phyloP scores from a whole-genome alignment of 306 rosid species.

The Cicer pinnatifidum region DNA sequence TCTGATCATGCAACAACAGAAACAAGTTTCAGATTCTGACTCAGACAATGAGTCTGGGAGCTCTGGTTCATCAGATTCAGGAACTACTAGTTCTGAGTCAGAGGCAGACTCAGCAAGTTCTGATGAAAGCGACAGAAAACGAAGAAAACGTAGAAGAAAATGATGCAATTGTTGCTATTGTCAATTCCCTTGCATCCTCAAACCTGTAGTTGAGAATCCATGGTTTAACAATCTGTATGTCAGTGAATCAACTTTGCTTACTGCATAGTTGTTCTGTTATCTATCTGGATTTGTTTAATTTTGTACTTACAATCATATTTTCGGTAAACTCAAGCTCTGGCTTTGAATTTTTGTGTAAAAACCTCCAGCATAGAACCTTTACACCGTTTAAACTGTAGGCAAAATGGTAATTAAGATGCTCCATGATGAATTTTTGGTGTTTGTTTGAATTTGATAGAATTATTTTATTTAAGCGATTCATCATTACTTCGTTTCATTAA shows the following conservation, averaged over 20 bases:
- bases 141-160: conserved; percentile 63
- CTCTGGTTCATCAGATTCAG: conserved; percentile 63
- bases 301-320: conserved; percentile 23
- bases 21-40: conserved; percentile 65
- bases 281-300: conserved; percentile 25
- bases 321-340: not conserved
- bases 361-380: not conserved
- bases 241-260: conserved; percentile 31
- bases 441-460: not conserved
- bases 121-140: conserved; percentile 58
- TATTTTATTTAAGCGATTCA: not conserved
- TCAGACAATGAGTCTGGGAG: conserved; percentile 57
- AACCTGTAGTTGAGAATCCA: conserved; percentile 28
- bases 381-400: conserved; percentile 1
- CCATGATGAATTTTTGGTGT: not conserved
- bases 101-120: conserved; percentile 60
- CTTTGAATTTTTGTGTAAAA: conserved; percentile 27
- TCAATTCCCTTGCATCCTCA: conserved; percentile 17
- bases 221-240: conserved; percentile 21
- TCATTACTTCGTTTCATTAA: not conserved
- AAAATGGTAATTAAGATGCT: not conserved
- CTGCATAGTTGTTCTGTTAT: conserved; percentile 6
- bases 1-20: conserved; percentile 86
- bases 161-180: conserved; percentile 31
- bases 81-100: conserved; percentile 56